Percentiles rank a stretch among this genome's conserved stretches.
phyloP scores from a whole-genome alignment of 2,329 filamentous ascomycete species.

The Nigrospora sphaerica region DNA sequence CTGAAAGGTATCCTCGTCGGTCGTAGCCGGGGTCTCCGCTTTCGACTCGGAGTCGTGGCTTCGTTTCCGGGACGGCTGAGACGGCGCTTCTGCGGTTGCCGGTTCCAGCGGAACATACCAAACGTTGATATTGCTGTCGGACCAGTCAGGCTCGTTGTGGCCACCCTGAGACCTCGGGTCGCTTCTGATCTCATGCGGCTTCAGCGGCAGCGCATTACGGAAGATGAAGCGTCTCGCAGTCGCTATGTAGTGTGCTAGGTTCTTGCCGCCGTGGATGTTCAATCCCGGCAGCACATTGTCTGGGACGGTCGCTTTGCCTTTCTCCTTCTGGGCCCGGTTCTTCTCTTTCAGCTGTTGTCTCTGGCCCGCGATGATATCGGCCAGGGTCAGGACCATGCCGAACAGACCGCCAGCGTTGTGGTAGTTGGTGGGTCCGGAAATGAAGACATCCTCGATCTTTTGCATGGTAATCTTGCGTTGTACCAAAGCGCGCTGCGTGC shows the following conservation, averaged over 20 bases:
- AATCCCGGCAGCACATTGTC: conserved; percentile 28
- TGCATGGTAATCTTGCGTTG: conserved; percentile 60
- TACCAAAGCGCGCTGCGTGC: conserved; percentile 69
- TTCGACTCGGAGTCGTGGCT: conserved; percentile 36
- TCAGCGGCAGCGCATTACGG: conserved; percentile 71
- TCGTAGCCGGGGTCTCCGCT: background rate
- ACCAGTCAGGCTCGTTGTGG: conserved; percentile 57
- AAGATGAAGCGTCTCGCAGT: conserved; percentile 81
- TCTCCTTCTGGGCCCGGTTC: conserved; percentile 26
- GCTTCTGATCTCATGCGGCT: conserved; percentile 57
- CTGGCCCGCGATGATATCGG: conserved; percentile 53
- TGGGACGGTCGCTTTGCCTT: conserved; percentile 21
- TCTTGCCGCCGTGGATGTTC: conserved; percentile 72
- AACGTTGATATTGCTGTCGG: conserved; percentile 70
- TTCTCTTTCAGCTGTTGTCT: conserved; percentile 30
- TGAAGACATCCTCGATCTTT: conserved; percentile 70
- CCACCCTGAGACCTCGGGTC: conserved; percentile 34
- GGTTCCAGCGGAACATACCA: conserved; percentile 67
- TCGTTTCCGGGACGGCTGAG: conserved; percentile 24
- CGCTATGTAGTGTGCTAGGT: conserved; percentile 74
- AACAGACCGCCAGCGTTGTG: conserved; percentile 71
- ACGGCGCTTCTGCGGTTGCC: conserved; percentile 17
- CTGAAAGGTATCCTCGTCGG: conserved; percentile 31
- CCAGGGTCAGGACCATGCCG: conserved; percentile 78
- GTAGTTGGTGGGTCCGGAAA: conserved; percentile 76